phyloP scores from a whole-genome alignment of 2,329 filamentous ascomycete species.

The Berkeleyomyces rouxiae region DNA sequence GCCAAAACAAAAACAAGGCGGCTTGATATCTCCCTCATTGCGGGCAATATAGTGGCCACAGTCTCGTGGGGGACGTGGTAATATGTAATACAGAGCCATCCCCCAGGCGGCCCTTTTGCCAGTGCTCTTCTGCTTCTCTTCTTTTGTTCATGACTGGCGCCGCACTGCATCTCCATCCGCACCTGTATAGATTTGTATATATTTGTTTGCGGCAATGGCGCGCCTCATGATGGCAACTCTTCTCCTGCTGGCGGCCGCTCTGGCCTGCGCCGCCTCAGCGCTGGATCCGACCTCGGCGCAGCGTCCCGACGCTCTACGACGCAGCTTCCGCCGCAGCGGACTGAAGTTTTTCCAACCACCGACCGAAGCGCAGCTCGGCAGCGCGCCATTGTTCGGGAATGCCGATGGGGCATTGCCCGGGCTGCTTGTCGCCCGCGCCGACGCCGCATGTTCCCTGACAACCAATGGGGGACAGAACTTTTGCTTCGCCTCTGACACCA shows the following conservation, averaged over 20 bases:
- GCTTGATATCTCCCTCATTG: background rate
- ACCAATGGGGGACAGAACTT: slow-evolving; percentile 9
- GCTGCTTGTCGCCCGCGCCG: background rate
- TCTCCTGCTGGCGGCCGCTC: background rate
- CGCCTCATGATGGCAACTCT: background rate
- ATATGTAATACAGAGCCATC: background rate
- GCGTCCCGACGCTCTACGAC: background rate
- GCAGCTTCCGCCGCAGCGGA: background rate
- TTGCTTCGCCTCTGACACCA: slow-evolving; percentile 10
- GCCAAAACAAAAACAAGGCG: background rate
- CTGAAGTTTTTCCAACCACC: background rate
- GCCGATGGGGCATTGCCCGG: background rate
- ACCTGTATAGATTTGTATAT: background rate
- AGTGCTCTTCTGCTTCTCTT: background rate
- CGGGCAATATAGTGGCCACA: background rate
- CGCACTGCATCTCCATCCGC: background rate
- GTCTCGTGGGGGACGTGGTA: background rate
- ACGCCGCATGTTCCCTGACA: background rate
- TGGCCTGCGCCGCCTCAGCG: background rate
- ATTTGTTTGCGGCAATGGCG: background rate
- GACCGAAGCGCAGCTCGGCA: background rate
- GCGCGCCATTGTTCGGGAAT: background rate
- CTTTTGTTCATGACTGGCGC: background rate
- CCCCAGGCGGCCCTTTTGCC: background rate
- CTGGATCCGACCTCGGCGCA: background rate